Evolutionary conservation across 2,329 filamentous ascomycete genomes (phyloP).

Genomic region (Harringtonia aguacate): DNA sequence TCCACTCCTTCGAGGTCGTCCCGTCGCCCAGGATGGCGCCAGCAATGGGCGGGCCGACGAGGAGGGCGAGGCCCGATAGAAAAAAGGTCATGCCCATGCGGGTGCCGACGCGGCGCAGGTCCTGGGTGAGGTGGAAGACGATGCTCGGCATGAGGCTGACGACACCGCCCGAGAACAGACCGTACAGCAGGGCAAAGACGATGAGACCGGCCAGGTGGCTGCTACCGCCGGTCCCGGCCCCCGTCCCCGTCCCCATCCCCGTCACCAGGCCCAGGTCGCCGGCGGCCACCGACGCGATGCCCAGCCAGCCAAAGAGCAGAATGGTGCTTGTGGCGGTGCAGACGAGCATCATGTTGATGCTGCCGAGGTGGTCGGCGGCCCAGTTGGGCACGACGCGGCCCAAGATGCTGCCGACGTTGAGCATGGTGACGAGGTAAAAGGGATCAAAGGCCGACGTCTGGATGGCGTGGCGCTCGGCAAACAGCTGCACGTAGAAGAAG

Average conservation of each 20-base stretch:
- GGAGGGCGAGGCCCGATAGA: neutral
- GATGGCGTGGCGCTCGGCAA: conserved; percentile 28
- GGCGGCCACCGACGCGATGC: too few relatives aligned
- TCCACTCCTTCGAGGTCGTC: too few relatives aligned
- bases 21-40: neutral
- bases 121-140: too few relatives aligned
- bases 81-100: too few relatives aligned
- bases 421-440: conserved; percentile 15
- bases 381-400: conserved; percentile 34
- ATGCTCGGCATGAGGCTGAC: too few relatives aligned
- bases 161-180: conserved; percentile 33
- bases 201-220: conserved; percentile 23
- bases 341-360: conserved; percentile 25
- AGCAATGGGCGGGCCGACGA: neutral
- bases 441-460: conserved; percentile 10
- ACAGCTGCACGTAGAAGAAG: conserved; percentile 36
- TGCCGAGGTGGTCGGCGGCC: conserved; percentile 30
- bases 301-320: conserved; percentile 28
- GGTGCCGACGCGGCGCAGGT: too few relatives aligned
- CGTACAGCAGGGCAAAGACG: conserved; percentile 32
- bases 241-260: too few relatives aligned
- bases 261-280: too few relatives aligned
- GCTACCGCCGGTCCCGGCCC: too few relatives aligned
- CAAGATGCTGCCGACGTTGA: conserved; percentile 34
- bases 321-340: conserved; percentile 22